Evolutionary conservation across 257 asterid species (phyloP).

Genomic region (Solanum pimpinellifolium): DNA sequence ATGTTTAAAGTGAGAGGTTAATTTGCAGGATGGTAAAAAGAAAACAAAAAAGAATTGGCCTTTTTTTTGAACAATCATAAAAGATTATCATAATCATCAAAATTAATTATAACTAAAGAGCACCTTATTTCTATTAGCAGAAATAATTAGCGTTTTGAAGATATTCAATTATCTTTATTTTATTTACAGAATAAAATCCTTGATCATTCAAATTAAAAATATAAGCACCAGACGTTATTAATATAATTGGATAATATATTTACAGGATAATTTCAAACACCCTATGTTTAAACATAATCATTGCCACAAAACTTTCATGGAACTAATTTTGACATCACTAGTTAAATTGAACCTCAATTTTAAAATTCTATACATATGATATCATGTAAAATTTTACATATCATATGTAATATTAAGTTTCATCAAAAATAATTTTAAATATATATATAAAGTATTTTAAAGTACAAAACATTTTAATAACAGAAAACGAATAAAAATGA

Average conservation of each 20-base stretch:
- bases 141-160: neutral
- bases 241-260: neutral
- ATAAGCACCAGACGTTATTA: neutral
- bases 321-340: too few species aligned
- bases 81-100: too few species aligned
- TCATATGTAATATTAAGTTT: neutral
- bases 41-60: neutral
- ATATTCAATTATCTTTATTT: neutral
- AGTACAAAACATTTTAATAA: too few species aligned
- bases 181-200: neutral
- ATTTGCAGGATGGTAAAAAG: neutral
- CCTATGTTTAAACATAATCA: neutral
- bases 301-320: neutral
- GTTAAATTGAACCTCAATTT: too few species aligned
- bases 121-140: too few species aligned
- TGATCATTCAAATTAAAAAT: neutral
- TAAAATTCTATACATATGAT: too few species aligned
- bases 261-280: neutral
- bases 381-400: neutral
- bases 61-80: too few species aligned
- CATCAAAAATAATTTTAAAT: too few species aligned
- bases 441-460: too few species aligned
- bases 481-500: too few species aligned
- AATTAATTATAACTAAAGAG: too few species aligned
- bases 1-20: neutral